Conservation (phyloP, 345 rosid genomes). For the Eucalyptus cladocalyx region DNA sequence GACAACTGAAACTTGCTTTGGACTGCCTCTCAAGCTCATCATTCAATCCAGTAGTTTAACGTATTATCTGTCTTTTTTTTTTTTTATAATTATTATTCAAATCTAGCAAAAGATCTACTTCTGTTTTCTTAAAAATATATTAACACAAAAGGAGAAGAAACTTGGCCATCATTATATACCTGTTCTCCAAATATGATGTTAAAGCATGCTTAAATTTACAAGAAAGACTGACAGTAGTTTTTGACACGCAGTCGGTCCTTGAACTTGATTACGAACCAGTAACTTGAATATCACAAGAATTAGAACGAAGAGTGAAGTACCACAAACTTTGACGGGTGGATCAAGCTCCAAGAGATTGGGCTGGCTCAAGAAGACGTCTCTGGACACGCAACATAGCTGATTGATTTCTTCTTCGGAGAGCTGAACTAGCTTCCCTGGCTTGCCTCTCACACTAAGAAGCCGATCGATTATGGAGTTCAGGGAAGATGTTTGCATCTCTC, state of each 20-base stretch:
- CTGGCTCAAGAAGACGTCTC: slow-evolving; percentile 56
- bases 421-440: slow-evolving; percentile 64
- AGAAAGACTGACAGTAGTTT: background rate
- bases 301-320: slow-evolving; percentile 8
- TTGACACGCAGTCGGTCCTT: background rate
- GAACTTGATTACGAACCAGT: background rate
- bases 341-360: slow-evolving; percentile 74
- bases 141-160: background rate
- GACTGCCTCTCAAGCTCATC: background rate
- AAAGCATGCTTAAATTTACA: background rate
- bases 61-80: background rate
- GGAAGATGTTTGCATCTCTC: background rate
- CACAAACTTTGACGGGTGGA: slow-evolving; percentile 79
- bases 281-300: background rate
- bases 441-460: slow-evolving; percentile 54
- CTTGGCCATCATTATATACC: background rate
- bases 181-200: background rate
- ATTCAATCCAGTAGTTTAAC: background rate
- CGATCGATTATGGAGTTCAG: slow-evolving; percentile 53
- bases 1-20: background rate
- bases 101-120: background rate
- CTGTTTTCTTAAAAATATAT: background rate
- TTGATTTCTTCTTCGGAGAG: slow-evolving; percentile 61
- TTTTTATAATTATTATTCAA: background rate
- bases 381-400: slow-evolving; percentile 58